Evolutionary conservation across 139 green algal species (phyloP), one percentile per base, ranked within the genome.

Genomic region (Tetradesmus lagerheimii): DNA sequence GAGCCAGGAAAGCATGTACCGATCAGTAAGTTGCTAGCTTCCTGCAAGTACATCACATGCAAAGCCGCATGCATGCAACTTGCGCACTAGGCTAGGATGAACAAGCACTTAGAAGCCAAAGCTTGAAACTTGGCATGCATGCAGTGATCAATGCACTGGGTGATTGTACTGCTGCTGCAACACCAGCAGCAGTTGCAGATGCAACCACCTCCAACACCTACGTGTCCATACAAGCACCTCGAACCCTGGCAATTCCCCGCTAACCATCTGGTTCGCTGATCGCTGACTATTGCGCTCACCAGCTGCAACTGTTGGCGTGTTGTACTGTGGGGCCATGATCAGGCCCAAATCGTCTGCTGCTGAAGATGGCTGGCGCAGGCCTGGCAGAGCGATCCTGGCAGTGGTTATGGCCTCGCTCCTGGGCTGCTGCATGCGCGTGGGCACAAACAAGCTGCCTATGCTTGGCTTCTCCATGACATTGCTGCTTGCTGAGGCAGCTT

Each of bases 381-480:
- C 57, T 71, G 57, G 57, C 57, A 71, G 57, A 71, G 57, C 57
- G 31, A 71, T 79, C 31, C 71, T 79, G n/a, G 31, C 31, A n/a
- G 71, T 38, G 71, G 31, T 79, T 45, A 6, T 18, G 50, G 34
- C 25, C 38, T 29, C 67, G 34, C 78, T 82, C 34, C 75, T 85
- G 41, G 71, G 71, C 47, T 83, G 85, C 37, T 74, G n/a, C 75
- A 41, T 78, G 74, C 71, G 71, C 20, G 85, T 83, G 16, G 85
- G 85, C 53, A 89, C 71, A 41, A 89, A 89, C 85, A 89, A 45
- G 23, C 35, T 71, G 18, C 85, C 85, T 14, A 89, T 64, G 34
- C 29, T 74, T n/a, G 85, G 39, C 75, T 62, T 66, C 66, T 83
- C 85, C 34, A 74, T n/a, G 18, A 25, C n/a, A 45, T 57, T 29